These are phyloP conservation scores for Fusarium ramigenum DNA, from an alignment of 2,329 filamentous ascomycete species.

Conservation along the genomic window DNA sequence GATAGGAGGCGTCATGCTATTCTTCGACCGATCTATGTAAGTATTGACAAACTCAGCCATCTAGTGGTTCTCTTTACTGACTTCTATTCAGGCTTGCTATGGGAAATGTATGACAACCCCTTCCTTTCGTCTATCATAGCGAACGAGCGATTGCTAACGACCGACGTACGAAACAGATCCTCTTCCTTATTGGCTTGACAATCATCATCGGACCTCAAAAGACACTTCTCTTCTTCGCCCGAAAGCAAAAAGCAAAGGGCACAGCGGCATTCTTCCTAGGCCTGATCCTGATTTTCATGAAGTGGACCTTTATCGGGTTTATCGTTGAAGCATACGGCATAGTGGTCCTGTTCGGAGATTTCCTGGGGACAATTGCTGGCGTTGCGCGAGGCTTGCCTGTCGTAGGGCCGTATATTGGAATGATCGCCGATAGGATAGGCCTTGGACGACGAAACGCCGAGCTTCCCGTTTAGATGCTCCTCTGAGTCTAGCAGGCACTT, in stretches of 20 bases:
- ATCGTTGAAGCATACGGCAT: conserved; percentile 92
- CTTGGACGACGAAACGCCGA: conserved; percentile 78
- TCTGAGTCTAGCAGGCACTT: background rate
- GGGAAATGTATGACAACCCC: conserved; percentile 79
- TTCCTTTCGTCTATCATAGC: conserved; percentile 4
- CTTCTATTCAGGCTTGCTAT: conserved; percentile 81
- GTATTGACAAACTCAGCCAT: conserved; percentile 45
- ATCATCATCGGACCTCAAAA: conserved; percentile 94
- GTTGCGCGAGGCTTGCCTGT: conserved; percentile 88
- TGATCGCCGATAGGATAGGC: conserved; percentile 75
- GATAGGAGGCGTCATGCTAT: conserved; percentile 91
- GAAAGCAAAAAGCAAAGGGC: conserved; percentile 90
- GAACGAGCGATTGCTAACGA: conserved; percentile 25
- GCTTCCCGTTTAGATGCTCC: conserved; percentile 71
- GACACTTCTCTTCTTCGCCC: conserved; percentile 92
- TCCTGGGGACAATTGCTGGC: conserved; percentile 88
- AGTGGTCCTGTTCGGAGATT: conserved; percentile 93
- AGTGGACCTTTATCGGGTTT: conserved; percentile 94
- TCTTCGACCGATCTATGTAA: conserved; percentile 97
- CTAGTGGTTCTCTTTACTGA: conserved; percentile 88
- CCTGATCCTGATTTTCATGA: conserved; percentile 83
- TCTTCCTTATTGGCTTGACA: conserved; percentile 95
- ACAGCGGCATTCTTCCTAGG: conserved; percentile 88
- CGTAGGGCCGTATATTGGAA: conserved; percentile 85
- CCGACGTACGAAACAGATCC: conserved; percentile 69